These are phyloP conservation scores for Dioscorea alata DNA, from an alignment of 106 monocot species.

Conservation along the genomic window DNA sequence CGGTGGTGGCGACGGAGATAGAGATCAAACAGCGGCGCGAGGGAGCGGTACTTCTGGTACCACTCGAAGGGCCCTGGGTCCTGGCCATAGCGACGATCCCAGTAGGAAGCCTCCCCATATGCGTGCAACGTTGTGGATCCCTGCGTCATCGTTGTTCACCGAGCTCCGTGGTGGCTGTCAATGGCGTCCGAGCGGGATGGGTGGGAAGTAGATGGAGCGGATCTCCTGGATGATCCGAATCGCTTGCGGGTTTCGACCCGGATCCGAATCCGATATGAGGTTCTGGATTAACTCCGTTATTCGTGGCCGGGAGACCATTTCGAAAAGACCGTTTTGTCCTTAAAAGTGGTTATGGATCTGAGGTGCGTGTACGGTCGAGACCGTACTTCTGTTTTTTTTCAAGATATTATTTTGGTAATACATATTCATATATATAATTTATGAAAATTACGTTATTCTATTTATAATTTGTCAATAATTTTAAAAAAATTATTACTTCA, in stretches of 20 bases:
- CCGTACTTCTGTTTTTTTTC: too few relatives aligned
- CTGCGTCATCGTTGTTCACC: constrained; percentile 14
- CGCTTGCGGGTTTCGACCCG: too few relatives aligned
- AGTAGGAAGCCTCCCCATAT: constrained; percentile 91
- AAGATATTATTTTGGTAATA: too few relatives aligned
- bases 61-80: constrained; percentile 77
- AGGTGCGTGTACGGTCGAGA: too few relatives aligned
- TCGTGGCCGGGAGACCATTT: too few relatives aligned
- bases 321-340: too few relatives aligned
- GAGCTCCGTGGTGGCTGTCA: not conserved
- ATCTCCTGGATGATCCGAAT: not conserved
- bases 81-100: constrained; percentile 75
- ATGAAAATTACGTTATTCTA: too few relatives aligned
- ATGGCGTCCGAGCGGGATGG: not conserved
- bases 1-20: constrained; percentile 53
- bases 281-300: not conserved
- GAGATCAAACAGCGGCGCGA: constrained; percentile 60
- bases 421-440: too few relatives aligned
- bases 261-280: too few relatives aligned
- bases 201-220: not conserved
- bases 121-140: constrained; percentile 35
- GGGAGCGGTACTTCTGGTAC: constrained; percentile 82
- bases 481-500: too few relatives aligned
- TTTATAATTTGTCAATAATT: too few relatives aligned
- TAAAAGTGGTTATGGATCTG: too few relatives aligned